Evolutionary conservation across 1,139 yeast genomes (phyloP).

Genomic region (Entelexis sorbosivorans): DNA sequence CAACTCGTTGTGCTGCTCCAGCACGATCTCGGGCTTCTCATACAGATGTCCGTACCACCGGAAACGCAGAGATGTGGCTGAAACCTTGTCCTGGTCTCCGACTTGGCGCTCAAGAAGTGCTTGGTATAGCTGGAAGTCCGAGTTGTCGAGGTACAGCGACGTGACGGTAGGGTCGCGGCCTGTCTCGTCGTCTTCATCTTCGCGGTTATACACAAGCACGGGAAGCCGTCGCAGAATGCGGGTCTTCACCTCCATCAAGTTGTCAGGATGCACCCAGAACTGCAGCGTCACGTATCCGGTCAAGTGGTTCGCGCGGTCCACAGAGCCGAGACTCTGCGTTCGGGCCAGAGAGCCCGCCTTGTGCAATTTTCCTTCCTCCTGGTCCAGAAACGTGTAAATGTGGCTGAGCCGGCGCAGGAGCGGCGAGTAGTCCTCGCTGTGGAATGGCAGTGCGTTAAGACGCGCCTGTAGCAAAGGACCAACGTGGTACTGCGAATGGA

Average conservation of each 20-base stretch:
- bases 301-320: constrained; percentile 34
- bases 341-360: constrained; percentile 10
- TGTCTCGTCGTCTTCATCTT: constrained; percentile 32
- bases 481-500: constrained; percentile 77
- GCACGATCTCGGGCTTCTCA: constrained; percentile 62
- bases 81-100: constrained; percentile 31
- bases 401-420: constrained; percentile 71
- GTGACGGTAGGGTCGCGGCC: constrained; percentile 69
- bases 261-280: constrained; percentile 95
- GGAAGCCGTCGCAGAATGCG: constrained; percentile 88
- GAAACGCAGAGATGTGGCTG: constrained; percentile 67
- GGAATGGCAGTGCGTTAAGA: constrained; percentile 77
- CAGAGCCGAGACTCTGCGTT: constrained; percentile 23
- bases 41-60: constrained; percentile 82
- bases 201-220: constrained; percentile 57
- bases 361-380: constrained; percentile 35
- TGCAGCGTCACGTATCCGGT: constrained; percentile 66
- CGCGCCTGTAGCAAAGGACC: constrained; percentile 82
- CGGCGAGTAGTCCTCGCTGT: constrained; percentile 91
- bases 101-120: constrained; percentile 47
- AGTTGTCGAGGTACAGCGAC: constrained; percentile 78
- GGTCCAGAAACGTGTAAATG: constrained; percentile 70
- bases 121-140: constrained; percentile 73
- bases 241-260: constrained; percentile 92
- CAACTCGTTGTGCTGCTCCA: constrained; percentile 58